phyloP scores from a whole-genome alignment of 768 basidiomycete species.

The Boletales sp. region DNA sequence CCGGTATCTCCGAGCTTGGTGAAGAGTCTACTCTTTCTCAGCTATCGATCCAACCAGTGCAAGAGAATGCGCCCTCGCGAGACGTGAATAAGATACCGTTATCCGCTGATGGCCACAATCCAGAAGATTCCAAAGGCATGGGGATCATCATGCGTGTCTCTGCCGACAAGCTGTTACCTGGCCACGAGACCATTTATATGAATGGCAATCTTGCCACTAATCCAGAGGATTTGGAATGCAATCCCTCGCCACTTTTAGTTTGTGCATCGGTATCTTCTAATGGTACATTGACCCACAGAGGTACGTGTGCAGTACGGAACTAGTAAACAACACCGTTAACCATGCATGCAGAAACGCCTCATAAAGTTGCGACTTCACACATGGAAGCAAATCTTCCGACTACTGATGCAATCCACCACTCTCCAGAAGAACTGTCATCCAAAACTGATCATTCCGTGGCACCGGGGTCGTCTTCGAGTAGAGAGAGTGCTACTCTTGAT shows the following conservation, averaged over 20 bases:
- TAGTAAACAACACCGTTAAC: slow-evolving; percentile 7
- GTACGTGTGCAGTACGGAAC: slow-evolving; percentile 9
- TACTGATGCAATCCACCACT: slow-evolving; percentile 2
- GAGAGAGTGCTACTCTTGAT: slow-evolving; percentile 9
- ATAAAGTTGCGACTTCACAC: slow-evolving; percentile 7
- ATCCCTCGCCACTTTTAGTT: slow-evolving; percentile 7
- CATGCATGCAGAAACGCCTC: slow-evolving; percentile 10
- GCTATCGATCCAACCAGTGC: slow-evolving; percentile 29
- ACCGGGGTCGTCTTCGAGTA: slow-evolving; percentile 4
- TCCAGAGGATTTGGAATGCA: slow-evolving; percentile 12
- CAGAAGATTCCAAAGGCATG: slow-evolving; percentile 18
- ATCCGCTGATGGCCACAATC: slow-evolving; percentile 6
- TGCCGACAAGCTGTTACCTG: slow-evolving; percentile 13
- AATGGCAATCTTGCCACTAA: slow-evolving; percentile 14
- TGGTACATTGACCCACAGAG: slow-evolving; percentile 8
- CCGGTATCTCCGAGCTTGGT: slow-evolving; percentile 26
- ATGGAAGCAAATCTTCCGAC: slow-evolving; percentile 10
- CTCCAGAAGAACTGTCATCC: slow-evolving; percentile 4
- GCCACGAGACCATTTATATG: slow-evolving; percentile 23
- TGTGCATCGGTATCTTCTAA: slow-evolving; percentile 8
- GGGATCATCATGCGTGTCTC: slow-evolving; percentile 13
- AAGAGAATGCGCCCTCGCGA: slow-evolving; percentile 30
- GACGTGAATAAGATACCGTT: slow-evolving; percentile 11
- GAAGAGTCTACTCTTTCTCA: slow-evolving; percentile 17
- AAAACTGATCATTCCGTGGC: slow-evolving; percentile 4